These are phyloP conservation scores for Bothriochloa decipiens DNA, from an alignment of 176 grass and related monocot genomes.

Conservation along the genomic window DNA sequence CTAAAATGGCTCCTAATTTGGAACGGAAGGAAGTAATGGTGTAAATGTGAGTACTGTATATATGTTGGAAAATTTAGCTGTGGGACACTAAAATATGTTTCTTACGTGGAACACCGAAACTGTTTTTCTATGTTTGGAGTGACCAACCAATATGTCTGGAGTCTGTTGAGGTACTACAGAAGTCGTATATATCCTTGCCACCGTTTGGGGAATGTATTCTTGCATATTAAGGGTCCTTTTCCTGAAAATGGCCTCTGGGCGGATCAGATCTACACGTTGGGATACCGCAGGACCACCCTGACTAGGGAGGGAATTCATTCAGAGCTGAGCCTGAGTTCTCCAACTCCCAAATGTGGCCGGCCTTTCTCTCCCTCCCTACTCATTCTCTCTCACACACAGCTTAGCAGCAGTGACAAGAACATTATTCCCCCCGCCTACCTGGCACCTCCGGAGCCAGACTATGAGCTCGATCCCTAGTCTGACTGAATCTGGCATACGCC, in stretches of 20 bases:
- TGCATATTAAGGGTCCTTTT: constrained; percentile 25
- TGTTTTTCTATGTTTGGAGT: not conserved
- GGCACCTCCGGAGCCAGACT: not conserved
- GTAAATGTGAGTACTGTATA: too few species aligned
- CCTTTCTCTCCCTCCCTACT: not conserved
- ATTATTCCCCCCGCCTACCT: constrained; percentile 35
- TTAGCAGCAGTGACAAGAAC: constrained; percentile 45
- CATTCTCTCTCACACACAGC: not conserved
- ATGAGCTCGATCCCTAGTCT: too few species aligned
- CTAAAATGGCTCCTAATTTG: too few species aligned
- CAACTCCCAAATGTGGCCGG: not conserved
- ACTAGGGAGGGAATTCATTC: not conserved
- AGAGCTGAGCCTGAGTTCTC: not conserved
- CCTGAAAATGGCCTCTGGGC: constrained; percentile 39
- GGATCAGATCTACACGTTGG: constrained; percentile 42
- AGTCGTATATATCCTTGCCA: constrained; percentile 22
- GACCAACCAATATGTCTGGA: not conserved
- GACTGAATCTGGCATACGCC: not conserved
- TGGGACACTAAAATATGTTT: too few species aligned
- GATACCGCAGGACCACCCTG: constrained; percentile 36
- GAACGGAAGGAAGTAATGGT: too few species aligned
- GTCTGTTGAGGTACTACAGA: not conserved
- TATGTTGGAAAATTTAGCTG: too few species aligned
- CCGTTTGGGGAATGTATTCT: constrained; percentile 35
- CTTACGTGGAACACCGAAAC: too few species aligned